Percentiles rank a stretch among this genome's conserved stretches.
Conservation (phyloP, 2,329 filamentous ascomycete genomes). For the Aspergillus awamori region DNA sequence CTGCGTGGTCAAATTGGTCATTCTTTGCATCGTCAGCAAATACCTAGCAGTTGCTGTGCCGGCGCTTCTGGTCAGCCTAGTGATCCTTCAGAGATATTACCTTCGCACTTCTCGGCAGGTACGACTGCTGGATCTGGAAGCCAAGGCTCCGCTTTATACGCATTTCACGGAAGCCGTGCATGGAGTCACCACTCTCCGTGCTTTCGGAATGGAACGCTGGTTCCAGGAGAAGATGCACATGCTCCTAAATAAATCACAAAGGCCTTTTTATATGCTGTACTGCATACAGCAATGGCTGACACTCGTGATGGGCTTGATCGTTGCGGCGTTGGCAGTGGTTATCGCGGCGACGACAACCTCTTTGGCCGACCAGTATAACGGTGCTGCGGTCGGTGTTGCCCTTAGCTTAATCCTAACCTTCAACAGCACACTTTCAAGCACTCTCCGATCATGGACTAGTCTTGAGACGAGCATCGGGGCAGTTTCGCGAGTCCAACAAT, state of each 20-base stretch:
- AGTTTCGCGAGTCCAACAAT: constrained; percentile 43
- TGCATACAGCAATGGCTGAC: constrained; percentile 48
- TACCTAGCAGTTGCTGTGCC: not conserved
- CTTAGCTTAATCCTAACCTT: constrained; percentile 52
- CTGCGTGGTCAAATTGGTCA: not conserved
- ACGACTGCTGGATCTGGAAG: constrained; percentile 10
- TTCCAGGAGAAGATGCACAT: not conserved
- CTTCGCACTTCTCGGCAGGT: constrained; percentile 8
- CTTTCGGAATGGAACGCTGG: not conserved
- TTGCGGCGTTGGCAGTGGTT: constrained; percentile 44
- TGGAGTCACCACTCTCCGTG: not conserved
- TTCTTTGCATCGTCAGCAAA: not conserved
- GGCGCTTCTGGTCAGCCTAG: not conserved
- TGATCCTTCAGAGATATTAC: constrained; percentile 7
- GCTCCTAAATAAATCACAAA: constrained; percentile 45
- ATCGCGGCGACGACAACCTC: constrained; percentile 48
- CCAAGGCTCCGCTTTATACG: constrained; percentile 4
- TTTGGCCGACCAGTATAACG: constrained; percentile 36
- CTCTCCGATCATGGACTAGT: constrained; percentile 24
- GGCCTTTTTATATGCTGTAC: constrained; percentile 49
- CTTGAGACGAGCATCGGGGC: constrained; percentile 29
- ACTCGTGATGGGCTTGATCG: constrained; percentile 47
- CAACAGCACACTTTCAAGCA: constrained; percentile 46
- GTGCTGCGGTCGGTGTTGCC: constrained; percentile 51
- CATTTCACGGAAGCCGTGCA: constrained; percentile 6